phyloP scores from a whole-genome alignment of 805 yeast species.

The Saccharomycopsis oosterbeekiorum region DNA sequence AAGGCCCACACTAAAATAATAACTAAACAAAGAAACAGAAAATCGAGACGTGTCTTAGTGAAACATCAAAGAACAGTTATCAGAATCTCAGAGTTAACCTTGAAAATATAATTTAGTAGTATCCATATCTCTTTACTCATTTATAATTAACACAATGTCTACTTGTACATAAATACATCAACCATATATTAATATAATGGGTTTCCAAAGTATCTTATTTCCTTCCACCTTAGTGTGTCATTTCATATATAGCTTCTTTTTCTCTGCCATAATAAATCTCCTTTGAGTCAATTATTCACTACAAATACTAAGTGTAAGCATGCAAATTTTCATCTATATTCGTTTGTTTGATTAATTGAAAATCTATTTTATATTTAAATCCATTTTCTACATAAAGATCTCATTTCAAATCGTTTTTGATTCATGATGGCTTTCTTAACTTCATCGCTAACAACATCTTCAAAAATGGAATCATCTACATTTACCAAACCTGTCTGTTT shows the following conservation, averaged over 20 bases:
- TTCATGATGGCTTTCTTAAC: slow-evolving; percentile 48
- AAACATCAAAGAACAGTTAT: slow-evolving; percentile 72
- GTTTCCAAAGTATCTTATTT: not conserved
- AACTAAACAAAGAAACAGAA: slow-evolving; percentile 74
- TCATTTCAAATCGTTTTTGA: slow-evolving; percentile 41
- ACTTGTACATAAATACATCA: too few species aligned
- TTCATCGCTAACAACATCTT: slow-evolving; percentile 47
- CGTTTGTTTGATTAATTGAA: not conserved
- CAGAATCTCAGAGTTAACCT: slow-evolving; percentile 60
- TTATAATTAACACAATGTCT: not conserved
- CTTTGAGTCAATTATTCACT: too few species aligned
- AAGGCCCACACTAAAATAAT: slow-evolving; percentile 64
- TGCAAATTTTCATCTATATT: not conserved
- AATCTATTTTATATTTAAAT: not conserved
- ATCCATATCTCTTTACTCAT: not conserved
- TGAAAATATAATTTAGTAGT: slow-evolving; percentile 26
- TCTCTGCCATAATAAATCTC: not conserved
- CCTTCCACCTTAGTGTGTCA: too few species aligned
- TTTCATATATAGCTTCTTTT: not conserved
- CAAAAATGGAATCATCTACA: slow-evolving; percentile 51
- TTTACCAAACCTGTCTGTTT: slow-evolving; percentile 55
- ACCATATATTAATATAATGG: too few species aligned
- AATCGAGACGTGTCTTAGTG: slow-evolving; percentile 51
- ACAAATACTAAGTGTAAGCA: not conserved
- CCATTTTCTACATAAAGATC: not conserved